Evolutionary conservation across 2,329 filamentous ascomycete genomes (phyloP), one percentile per base, ranked within the genome.

Genomic region (Didymella segeticola): DNA sequence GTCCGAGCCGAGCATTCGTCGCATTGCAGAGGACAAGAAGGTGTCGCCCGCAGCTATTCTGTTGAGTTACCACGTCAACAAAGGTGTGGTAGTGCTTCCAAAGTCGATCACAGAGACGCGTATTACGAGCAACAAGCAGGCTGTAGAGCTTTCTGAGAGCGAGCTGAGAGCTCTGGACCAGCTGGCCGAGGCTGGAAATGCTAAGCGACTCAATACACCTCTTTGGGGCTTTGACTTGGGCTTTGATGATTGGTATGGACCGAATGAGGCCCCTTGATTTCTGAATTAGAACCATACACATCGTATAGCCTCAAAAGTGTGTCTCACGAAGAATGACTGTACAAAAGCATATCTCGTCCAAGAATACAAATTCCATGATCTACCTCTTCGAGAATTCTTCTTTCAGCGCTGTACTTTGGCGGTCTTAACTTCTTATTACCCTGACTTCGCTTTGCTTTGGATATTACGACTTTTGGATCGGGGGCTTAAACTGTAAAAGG

Each of bases 61-160:
- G 57, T 82, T 96, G 64, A 83, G 90, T 69, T 96, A 91, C 91
- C 85, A 89, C 31, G 95, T 90, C 10, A 90, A 95, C 83, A 46
- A 48, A 26, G 56, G 36, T 4, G 36, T 39, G 4, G 36, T 39
- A 22, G 90, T 96, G 45, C 89, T 96, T 66, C 90, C 90, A 62
- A 96, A 96, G 82, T 89, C 84, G 45, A 88, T 92, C 48, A 91
- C 84, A 60, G 82, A 86, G 61, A 79, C 79, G 46, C 84, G 90
- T 27, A 91, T 96, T 67, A 81, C 88, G 74, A 83, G 78, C 58
- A 95, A 95, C 80, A 88, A 85, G 64, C 83, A 87, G 69, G 57
- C 63, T 26, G 84, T 91, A 84, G 79, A 83, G 48, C 77, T 95
- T 72, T 86, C 83, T 26, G 11, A 17, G 22, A 39, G 36, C 36